Conservation (phyloP, 73 alveolate species). For the Blepharisma japonicum region DNA sequence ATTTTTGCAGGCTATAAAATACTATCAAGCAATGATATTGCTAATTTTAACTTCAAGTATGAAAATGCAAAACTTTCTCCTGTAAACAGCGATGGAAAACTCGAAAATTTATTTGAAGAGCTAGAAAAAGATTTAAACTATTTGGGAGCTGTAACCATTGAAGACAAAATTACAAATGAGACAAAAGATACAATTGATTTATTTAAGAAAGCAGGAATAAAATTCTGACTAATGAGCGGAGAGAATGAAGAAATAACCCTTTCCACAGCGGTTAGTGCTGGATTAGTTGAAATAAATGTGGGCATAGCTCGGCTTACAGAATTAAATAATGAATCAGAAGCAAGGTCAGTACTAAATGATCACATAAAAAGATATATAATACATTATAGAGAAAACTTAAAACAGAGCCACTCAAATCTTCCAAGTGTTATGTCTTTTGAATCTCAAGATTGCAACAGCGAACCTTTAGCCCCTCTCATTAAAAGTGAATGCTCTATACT, state of each 20-base stretch:
- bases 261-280: slow-evolving; percentile 13
- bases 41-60: background rate
- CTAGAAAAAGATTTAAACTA: background rate
- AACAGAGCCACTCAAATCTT: background rate
- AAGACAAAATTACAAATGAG: background rate
- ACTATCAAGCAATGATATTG: background rate
- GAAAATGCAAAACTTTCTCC: slow-evolving; percentile 1
- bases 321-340: background rate
- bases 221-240: slow-evolving; percentile 19
- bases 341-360: background rate
- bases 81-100: background rate
- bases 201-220: slow-evolving; percentile 18
- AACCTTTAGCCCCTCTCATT: background rate
- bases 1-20: background rate
- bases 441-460: background rate
- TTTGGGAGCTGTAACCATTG: background rate
- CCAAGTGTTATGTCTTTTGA: background rate
- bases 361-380: background rate
- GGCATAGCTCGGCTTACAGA: background rate
- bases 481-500: background rate
- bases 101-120: slow-evolving; percentile 4
- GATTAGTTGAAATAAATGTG: background rate
- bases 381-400: background rate
- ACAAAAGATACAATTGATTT: slow-evolving; percentile 8
- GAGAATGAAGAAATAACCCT: slow-evolving; percentile 21